Percentiles rank a stretch among this genome's conserved stretches.
Evolutionary conservation across 805 yeast species (phyloP).

Genomic region (Nakazawaea ernobii): DNA sequence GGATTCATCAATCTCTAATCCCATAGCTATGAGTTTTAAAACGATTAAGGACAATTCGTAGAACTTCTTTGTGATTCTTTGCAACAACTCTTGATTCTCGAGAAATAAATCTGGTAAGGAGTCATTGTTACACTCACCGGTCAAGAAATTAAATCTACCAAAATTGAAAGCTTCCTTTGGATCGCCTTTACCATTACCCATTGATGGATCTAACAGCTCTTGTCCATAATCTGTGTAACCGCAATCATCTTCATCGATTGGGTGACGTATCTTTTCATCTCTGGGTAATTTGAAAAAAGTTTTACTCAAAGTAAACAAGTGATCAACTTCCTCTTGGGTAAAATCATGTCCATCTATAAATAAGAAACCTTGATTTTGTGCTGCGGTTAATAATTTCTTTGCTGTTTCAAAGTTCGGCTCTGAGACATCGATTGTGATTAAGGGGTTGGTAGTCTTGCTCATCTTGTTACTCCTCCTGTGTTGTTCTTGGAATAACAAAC

Average conservation of each 20-base stretch:
- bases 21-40: constrained; percentile 50
- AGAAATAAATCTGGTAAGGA: constrained; percentile 47
- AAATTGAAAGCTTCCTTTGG: constrained; percentile 68
- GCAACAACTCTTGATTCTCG: constrained; percentile 32
- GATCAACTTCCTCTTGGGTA: constrained; percentile 33
- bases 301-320: constrained; percentile 28
- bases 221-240: constrained; percentile 56
- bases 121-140: constrained; percentile 33
- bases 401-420: constrained; percentile 27
- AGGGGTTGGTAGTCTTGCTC: constrained; percentile 26
- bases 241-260: constrained; percentile 42
- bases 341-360: constrained; percentile 50
- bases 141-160: constrained; percentile 40
- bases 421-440: constrained; percentile 41
- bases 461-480: not conserved
- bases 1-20: constrained; percentile 48
- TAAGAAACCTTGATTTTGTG: constrained; percentile 44
- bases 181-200: constrained; percentile 34
- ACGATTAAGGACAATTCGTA: constrained; percentile 39
- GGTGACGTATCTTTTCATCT: constrained; percentile 24
- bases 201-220: constrained; percentile 37
- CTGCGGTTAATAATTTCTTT: constrained; percentile 35
- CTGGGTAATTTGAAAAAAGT: constrained; percentile 32
- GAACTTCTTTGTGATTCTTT: constrained; percentile 31
- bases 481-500: too few relatives aligned